These are phyloP conservation scores for Mesotaenium endlicherianum DNA, from an alignment of 139 green algal species.

Conservation along the genomic window DNA sequence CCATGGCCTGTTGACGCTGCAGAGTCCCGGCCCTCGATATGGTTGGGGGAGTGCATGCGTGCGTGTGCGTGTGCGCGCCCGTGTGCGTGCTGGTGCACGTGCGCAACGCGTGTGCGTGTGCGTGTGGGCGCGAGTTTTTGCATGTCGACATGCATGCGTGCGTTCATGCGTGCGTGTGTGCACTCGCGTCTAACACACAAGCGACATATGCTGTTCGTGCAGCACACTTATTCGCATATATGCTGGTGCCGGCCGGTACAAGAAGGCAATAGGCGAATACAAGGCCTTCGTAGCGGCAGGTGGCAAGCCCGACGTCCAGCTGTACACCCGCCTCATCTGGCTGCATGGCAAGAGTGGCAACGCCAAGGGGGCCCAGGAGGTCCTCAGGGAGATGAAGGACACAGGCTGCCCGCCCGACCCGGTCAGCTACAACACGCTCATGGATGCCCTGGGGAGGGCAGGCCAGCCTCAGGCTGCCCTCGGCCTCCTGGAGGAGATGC, in stretches of 20 bases:
- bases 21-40: too few relatives aligned
- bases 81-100: too few relatives aligned
- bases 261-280: background rate
- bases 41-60: too few relatives aligned
- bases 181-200: too few relatives aligned
- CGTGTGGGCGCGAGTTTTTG: too few relatives aligned
- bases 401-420: background rate
- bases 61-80: too few relatives aligned
- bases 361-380: background rate
- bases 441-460: background rate
- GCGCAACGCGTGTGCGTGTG: too few relatives aligned
- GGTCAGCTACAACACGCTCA: conserved; percentile 2
- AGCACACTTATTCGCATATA: conserved; percentile 15
- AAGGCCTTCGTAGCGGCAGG: background rate
- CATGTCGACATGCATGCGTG: too few relatives aligned
- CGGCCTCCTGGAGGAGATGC: background rate
- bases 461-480: background rate
- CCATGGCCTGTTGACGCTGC: too few relatives aligned
- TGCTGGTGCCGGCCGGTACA: background rate
- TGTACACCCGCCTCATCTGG: background rate
- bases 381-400: background rate
- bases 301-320: background rate
- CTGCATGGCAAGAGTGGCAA: background rate
- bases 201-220: too few relatives aligned
- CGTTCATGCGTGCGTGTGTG: too few relatives aligned